Evolutionary conservation across 1,139 yeast genomes (phyloP).

Genomic region (Suhomyces taliae): DNA sequence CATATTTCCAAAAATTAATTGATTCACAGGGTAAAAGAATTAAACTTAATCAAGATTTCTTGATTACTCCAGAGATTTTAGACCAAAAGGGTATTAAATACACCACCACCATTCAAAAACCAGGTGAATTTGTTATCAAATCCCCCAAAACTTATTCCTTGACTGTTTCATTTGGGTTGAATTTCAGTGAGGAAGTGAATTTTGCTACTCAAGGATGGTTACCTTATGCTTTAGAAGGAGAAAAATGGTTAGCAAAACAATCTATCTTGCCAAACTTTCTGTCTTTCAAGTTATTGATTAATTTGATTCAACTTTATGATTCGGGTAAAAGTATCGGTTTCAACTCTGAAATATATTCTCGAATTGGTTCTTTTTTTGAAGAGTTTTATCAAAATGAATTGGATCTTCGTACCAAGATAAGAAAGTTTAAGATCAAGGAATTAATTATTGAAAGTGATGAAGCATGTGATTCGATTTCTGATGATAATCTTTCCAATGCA

Average conservation of each 20-base stretch:
- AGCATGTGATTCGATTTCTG: conserved; percentile 47
- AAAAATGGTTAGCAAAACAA: conserved; percentile 54
- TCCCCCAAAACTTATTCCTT: conserved; percentile 57
- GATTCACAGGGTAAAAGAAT: conserved; percentile 16
- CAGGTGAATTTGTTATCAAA: conserved; percentile 60
- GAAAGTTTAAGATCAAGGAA: conserved; percentile 36
- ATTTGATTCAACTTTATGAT: conserved; percentile 46
- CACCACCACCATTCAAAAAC: conserved; percentile 50
- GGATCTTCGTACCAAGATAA: conserved; percentile 35
- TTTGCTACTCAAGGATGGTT: conserved; percentile 66
- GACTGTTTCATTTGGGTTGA: conserved; percentile 53
- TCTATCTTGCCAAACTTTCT: conserved; percentile 52
- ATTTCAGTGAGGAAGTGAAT: conserved; percentile 54
- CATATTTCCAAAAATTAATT: conserved; percentile 27
- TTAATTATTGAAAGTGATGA: conserved; percentile 24
- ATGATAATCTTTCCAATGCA: conserved; percentile 47
- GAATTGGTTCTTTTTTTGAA: conserved; percentile 33
- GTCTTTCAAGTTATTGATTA: conserved; percentile 45
- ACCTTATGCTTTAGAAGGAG: conserved; percentile 46
- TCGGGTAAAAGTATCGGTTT: conserved; percentile 29
- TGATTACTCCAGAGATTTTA: conserved; percentile 52
- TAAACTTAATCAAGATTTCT: conserved; percentile 37
- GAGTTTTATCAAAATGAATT: conserved; percentile 40
- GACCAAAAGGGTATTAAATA: conserved; percentile 47
- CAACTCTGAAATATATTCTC: conserved; percentile 28